Base-by-base conservation (phyloP, 495 filamentous ascomycete genomes). In the Lentithecium fluviatile region DNA sequence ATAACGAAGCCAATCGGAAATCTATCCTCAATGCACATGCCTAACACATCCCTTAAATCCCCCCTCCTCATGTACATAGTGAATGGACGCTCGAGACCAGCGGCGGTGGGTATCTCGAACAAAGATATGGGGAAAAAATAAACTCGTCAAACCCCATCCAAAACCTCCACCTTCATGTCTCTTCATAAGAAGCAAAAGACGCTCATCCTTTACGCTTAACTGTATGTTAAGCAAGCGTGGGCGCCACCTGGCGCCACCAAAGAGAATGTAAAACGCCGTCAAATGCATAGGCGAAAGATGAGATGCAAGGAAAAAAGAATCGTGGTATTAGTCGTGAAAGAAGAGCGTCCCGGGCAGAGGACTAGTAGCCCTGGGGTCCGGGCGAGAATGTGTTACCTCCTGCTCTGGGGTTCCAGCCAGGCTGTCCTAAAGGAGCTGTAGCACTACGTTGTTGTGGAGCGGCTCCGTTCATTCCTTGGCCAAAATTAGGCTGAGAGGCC, bases 21-120 rank as follows among this genome's bases (percentile, higher is more conserved):
- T 32, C 29, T 32, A 32, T 3, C 29, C 10, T 32, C 29, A 3
- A 4, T 32, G 10, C 29, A 32, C 29, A 32, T 32, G 29, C 10
- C 10, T 4, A 4, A 10, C 10, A 32, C 29, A 32, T 32, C 29
- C 29, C 29, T 10, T 10, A 32, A 10, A 32, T 4, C 3, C 10
- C 29, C 10, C 29, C 29, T 32, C 29, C 3, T 32, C 3, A 32
- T 43, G 3, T 13, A 43, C 40, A 43, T n/a, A 43, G 40, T 13
- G 40, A 43, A 43, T 43, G 40, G 40, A 43, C 40, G 40, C 19
- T 20, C 40, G 40, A 43, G 40, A 43, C 40, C 40, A 12, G 47
- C 50, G 26, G 32, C 21, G n/a, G 32, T 48, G 60, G 60, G 60
- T 63, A 63, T 63, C 60, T 63, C 60, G 60, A 63, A 63, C 53